phyloP scores from a whole-genome alignment of 208 protist genomes.

The Wallacemonas rigidus region DNA sequence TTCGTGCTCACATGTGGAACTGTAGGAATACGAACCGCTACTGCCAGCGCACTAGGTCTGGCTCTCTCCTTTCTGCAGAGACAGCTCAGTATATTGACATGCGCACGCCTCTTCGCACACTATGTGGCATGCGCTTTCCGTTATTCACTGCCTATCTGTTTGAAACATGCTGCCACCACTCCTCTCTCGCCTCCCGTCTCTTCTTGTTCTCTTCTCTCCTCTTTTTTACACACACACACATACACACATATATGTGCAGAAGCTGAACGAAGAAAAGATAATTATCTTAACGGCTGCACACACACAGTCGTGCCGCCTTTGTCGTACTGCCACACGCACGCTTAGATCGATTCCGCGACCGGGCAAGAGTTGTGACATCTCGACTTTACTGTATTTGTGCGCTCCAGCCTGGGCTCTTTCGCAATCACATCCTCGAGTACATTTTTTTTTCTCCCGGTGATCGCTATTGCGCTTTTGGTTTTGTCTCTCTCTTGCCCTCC shows the following conservation, averaged over 20 bases:
- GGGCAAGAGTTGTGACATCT: background rate
- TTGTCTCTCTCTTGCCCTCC: conserved; percentile 16
- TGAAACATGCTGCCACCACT: too few relatives aligned
- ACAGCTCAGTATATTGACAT: background rate
- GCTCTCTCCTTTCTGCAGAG: background rate
- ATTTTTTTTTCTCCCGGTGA: background rate
- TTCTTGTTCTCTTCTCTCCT: conserved; percentile 26
- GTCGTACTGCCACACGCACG: too few relatives aligned
- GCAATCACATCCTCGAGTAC: background rate
- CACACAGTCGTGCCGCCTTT: too few relatives aligned
- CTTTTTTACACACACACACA: background rate
- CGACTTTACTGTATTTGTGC: background rate
- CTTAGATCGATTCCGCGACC: too few relatives aligned
- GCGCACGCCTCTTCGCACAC: too few relatives aligned
- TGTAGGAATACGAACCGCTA: too few relatives aligned
- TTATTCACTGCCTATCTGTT: too few relatives aligned
- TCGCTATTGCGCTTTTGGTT: background rate
- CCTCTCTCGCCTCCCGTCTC: background rate
- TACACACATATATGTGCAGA: background rate
- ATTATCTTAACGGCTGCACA: background rate
- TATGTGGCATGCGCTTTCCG: too few relatives aligned
- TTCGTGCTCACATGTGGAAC: too few relatives aligned
- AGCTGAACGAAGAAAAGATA: background rate
- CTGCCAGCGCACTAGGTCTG: background rate
- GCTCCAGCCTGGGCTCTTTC: too few relatives aligned